phyloP scores from a whole-genome alignment of 2,329 filamentous ascomycete species.

The Penicillium palitans region DNA sequence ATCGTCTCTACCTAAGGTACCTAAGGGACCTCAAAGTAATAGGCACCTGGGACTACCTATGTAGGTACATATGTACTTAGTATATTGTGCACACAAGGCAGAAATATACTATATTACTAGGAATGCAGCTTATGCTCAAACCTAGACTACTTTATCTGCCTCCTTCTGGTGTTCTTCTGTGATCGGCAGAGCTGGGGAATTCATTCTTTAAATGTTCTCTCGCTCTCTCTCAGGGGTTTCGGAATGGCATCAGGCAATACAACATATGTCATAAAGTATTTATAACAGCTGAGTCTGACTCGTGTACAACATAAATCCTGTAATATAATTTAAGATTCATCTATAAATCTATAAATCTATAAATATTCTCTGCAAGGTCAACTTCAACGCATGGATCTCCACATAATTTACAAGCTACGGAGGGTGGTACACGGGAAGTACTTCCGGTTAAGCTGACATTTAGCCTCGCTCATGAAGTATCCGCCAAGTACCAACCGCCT shows the following conservation, averaged over 20 bases:
- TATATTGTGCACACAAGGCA: neutral
- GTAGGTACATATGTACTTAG: neutral
- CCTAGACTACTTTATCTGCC: neutral
- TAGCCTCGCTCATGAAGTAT: neutral
- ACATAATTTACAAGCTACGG: neutral
- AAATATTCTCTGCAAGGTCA: slow-evolving; percentile 11
- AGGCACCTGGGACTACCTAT: neutral
- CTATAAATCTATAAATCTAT: slow-evolving; percentile 10
- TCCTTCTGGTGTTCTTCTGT: slow-evolving; percentile 4
- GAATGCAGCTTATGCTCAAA: neutral
- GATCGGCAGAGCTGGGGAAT: slow-evolving; percentile 9
- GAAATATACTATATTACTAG: neutral
- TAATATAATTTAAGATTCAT: slow-evolving; percentile 8
- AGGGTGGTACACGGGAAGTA: neutral
- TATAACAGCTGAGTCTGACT: neutral
- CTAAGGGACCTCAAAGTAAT: neutral
- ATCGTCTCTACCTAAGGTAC: neutral
- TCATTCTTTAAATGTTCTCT: neutral
- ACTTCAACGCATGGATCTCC: slow-evolving; percentile 10
- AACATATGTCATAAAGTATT: neutral
- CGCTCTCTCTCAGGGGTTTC: slow-evolving; percentile 10
- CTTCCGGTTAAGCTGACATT: neutral
- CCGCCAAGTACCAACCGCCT: neutral
- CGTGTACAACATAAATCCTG: neutral
- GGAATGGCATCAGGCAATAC: slow-evolving; percentile 1